Evolutionary conservation across 768 basidiomycete genomes (phyloP), one percentile per base, ranked within the genome.

Genomic region (Cubamyces lactineus): DNA sequence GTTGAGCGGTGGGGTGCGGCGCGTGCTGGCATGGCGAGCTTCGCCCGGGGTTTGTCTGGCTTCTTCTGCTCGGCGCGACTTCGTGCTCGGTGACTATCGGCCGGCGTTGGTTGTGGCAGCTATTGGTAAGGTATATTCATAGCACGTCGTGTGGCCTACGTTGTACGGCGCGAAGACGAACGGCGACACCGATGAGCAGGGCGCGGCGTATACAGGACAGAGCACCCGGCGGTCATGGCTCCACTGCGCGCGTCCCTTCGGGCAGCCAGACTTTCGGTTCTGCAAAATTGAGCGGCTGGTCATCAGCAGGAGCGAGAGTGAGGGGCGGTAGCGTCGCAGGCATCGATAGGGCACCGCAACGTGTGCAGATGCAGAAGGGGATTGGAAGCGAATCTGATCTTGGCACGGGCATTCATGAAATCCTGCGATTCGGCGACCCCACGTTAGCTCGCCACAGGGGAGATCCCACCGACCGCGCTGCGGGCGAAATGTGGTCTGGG

Each of bases 171-270:
- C 26, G 43, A 45, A 38, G 30, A 7, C 12, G 16, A 30, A 28
- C 42, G 41, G 8, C 38, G 34, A 40, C 26, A 23, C 8, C 41
- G 42, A 5, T 40, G 41, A 45, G 53, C 53, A 26, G n/a, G 26
- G 16, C n/a, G n/a, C n/a, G 26, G 12, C 47, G 21, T 49, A 38
- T 15, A 3, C 26, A 51, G 48, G 49, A 42, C 40, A 59, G 57
- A 51, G 49, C 49, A 59, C 15, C 15, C 28, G 15, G n/a, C n/a
- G n/a, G n/a, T n/a, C n/a, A n/a, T n/a, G n/a, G 49, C 57, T 51
- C 57, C 57, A 59, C 41, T 45, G 57, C 57, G 34, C 34, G 49
- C 57, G 39, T 51, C 57, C 57, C 49, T 34, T 59, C 49, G 34
- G 9, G 34, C 4, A 34, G 9, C 34, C 34, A 34, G 34, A 9